phyloP scores from a whole-genome alignment of 2,329 filamentous ascomycete genomes.

The Fusarium palustre region DNA sequence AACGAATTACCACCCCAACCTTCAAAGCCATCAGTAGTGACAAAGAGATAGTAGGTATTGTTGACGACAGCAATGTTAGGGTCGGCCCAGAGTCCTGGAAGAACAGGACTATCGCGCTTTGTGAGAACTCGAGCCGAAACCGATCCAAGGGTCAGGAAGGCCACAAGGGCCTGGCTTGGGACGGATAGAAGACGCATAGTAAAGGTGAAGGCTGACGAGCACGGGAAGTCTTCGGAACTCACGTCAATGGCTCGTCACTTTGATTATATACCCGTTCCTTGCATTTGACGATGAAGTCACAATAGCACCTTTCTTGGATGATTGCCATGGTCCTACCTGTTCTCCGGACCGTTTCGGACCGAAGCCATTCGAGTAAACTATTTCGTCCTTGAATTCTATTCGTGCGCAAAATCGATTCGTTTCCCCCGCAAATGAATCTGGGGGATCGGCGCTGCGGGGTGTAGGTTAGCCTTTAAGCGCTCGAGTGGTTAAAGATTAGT shows the following conservation, averaged over 20 bases:
- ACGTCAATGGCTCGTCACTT: neutral
- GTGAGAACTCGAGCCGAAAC: neutral
- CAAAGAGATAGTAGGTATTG: slow-evolving; percentile 60
- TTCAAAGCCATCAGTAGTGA: slow-evolving; percentile 59
- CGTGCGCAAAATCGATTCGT: slow-evolving; percentile 10
- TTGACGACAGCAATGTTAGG: slow-evolving; percentile 60
- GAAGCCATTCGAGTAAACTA: neutral
- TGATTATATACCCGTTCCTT: neutral
- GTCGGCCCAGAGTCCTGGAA: slow-evolving; percentile 57
- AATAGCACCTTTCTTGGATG: neutral
- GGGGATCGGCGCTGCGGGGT: slow-evolving; percentile 30
- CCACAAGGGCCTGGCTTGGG: neutral
- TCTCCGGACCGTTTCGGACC: slow-evolving; percentile 18
- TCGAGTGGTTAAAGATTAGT: slow-evolving; percentile 10
- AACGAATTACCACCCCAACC: slow-evolving; percentile 61
- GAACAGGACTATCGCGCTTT: slow-evolving; percentile 50
- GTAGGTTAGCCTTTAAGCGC: slow-evolving; percentile 10
- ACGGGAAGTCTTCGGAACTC: fast-evolving
- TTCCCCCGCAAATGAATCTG: slow-evolving; percentile 17
- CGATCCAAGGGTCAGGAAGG: neutral
- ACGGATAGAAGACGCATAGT: slow-evolving; percentile 15
- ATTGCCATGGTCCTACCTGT: neutral
- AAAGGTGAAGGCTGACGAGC: neutral
- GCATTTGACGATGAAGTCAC: neutral
- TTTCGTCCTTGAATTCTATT: slow-evolving; percentile 3